A percentile compares a stretch with the other conserved stretches of the same genome.
Conservation (phyloP, 805 yeast species). For the Blastobotrys robertii region DNA sequence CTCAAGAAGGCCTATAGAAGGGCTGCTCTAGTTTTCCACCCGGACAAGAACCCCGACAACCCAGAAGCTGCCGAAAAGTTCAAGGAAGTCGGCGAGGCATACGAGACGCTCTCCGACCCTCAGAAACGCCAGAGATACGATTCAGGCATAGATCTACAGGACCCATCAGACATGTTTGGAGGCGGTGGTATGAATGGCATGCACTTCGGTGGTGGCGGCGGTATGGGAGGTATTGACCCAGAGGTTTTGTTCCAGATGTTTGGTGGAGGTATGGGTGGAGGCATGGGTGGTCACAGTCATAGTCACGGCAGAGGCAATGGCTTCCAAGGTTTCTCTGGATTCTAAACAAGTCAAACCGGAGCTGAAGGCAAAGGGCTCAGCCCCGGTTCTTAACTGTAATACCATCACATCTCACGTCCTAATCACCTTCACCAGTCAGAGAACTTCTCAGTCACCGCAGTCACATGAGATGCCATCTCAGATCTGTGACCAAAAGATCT, state of each 20-base stretch:
- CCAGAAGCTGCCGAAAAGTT: conserved; percentile 88
- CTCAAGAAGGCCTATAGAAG: conserved; percentile 70
- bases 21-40: conserved; percentile 64
- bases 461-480: no score
- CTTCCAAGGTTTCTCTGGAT: conserved; percentile 1
- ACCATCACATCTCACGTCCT: no score
- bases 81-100: conserved; percentile 80
- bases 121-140: conserved; percentile 87
- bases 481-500: no score
- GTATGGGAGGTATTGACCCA: conserved; percentile 35
- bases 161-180: conserved; percentile 33
- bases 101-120: conserved; percentile 74
- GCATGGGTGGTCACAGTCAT: conserved; percentile 15
- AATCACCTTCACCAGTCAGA: no score
- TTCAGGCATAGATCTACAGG: conserved; percentile 64
- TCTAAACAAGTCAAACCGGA: no score
- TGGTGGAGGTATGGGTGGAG: conserved; percentile 24
- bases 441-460: no score
- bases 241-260: conserved; percentile 31
- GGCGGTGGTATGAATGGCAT: conserved; percentile 72
- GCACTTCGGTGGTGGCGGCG: conserved; percentile 50
- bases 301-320: conserved; percentile 17
- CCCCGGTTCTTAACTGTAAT: no score
- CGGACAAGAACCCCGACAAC: conserved; percentile 60
- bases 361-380: no score